Evolutionary conservation across 2,329 filamentous ascomycete genomes (phyloP).

Genomic region (Juglanconis juglandina): DNA sequence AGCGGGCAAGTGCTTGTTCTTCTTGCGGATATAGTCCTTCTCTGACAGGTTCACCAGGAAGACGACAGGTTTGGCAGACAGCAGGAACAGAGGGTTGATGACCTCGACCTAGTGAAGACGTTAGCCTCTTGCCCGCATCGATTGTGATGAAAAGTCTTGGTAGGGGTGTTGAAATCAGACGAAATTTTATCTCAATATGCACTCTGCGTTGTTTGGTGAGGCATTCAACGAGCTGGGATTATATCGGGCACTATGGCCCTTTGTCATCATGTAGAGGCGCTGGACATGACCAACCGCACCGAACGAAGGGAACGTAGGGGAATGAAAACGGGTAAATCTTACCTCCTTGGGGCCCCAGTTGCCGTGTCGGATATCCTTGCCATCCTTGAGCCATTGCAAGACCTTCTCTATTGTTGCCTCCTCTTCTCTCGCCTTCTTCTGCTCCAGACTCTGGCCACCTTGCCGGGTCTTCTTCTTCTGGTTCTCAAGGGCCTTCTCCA

Average conservation of each 20-base stretch:
- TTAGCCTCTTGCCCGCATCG: constrained; percentile 24
- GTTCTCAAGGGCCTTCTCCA: constrained; percentile 89
- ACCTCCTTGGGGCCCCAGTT: constrained; percentile 94
- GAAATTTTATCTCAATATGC: constrained; percentile 81
- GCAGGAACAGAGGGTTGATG: constrained; percentile 93
- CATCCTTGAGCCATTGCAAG: constrained; percentile 74
- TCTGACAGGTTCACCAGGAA: constrained; percentile 97
- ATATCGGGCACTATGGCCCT: constrained; percentile 89
- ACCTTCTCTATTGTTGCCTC: constrained; percentile 91
- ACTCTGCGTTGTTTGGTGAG: constrained; percentile 73
- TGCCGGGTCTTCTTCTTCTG: constrained; percentile 91
- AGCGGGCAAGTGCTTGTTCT: constrained; percentile 97
- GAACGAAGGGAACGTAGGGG: constrained; percentile 22
- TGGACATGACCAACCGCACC: neutral
- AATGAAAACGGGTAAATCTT: constrained; percentile 38
- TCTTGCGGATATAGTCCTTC: constrained; percentile 95
- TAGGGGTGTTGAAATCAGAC: constrained; percentile 53
- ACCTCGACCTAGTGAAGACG: constrained; percentile 71
- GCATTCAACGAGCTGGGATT: constrained; percentile 99
- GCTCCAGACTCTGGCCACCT: constrained; percentile 92
- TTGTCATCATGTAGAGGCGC: constrained; percentile 80
- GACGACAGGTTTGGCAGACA: constrained; percentile 95
- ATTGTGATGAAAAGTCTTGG: constrained; percentile 6
- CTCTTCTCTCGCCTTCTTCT: constrained; percentile 96
- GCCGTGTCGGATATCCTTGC: constrained; percentile 91